Evolutionary conservation across 148 eudicot genomes (phyloP), one percentile per base, ranked within the genome.

Genomic region (Cornus suecica): DNA sequence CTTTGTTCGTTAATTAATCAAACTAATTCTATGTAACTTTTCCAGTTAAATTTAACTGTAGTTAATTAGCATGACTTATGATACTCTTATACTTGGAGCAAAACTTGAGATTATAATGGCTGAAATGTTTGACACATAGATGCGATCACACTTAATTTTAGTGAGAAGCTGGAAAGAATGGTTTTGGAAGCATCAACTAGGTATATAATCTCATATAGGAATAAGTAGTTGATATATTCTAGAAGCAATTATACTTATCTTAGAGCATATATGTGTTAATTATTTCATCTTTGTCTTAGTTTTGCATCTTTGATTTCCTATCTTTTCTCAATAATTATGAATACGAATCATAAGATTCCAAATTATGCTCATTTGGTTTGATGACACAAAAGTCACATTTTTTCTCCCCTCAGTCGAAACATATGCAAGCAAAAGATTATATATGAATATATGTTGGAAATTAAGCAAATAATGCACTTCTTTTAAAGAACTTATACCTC

Each of bases 161-260:
- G 20, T 48, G 15, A 48, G 18, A 11, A 16, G 18, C 3, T 11
- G 15, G 2, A 16, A 4, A 48, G 54, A 48, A 48, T 11, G 54
- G 54, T 48, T 48, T 48, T 48, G 54, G 20, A 48, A 48, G 54
- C 15, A 48, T 48, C 54, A 58, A 58, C 62, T 5, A 58, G 62
- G 62, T 58, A 58, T 58, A 58, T 58, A 58, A 58, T 58, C 62
- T 58, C 62, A 22, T 58, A 58, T 58, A 22, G 22, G 78, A 75
- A 75, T 66, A 29, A 51, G 78, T 51, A 75, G 71, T 48, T 66
- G 71, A 75, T 74, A 37, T 37, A 37, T 65, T 25, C 30, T 64
- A 8, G 1, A 2, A 64, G 27, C 26, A 66, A 66, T 30, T 66
- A n/a, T 2, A 30, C 41, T 28, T 30, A 28, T 30, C 69, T 27